These are phyloP conservation scores for Blastobotrys chiropterorum DNA, from an alignment of 805 yeast genomes.

Conservation along the genomic window DNA sequence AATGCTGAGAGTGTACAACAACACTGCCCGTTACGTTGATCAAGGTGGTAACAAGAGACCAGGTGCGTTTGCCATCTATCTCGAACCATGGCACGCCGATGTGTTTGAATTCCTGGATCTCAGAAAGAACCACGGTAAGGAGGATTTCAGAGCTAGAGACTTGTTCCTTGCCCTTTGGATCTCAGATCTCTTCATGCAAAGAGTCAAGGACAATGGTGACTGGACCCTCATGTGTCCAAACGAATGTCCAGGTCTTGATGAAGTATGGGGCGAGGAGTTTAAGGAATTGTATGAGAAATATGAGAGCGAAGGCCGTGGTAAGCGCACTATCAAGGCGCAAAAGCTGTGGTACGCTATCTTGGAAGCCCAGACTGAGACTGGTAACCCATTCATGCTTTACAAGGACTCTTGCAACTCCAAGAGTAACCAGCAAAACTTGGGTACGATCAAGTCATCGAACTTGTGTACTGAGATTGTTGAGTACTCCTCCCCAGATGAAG, in stretches of 20 bases:
- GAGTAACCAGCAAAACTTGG: constrained; percentile 87
- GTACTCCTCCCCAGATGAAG: constrained; percentile 85
- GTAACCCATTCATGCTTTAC: constrained; percentile 90
- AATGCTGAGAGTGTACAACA: constrained; percentile 92
- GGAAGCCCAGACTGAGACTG: constrained; percentile 93
- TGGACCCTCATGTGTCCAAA: constrained; percentile 92
- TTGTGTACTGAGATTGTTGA: constrained; percentile 93
- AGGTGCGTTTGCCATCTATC: constrained; percentile 89
- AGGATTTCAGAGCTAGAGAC: constrained; percentile 89
- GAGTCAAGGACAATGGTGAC: constrained; percentile 68
- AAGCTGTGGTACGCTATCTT: constrained; percentile 84
- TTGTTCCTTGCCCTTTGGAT: constrained; percentile 92
- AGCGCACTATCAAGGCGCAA: constrained; percentile 71
- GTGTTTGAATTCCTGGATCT: constrained; percentile 79
- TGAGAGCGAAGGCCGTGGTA: constrained; percentile 62
- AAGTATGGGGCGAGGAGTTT: constrained; percentile 80
- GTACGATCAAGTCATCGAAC: constrained; percentile 88
- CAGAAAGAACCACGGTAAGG: constrained; percentile 91
- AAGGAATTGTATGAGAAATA: constrained; percentile 63
- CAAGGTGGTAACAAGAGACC: constrained; percentile 99
- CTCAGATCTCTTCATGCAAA: constrained; percentile 88
- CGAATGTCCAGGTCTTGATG: constrained; percentile 80
- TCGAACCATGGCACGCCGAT: constrained; percentile 98
- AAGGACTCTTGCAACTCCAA: constrained; percentile 87
- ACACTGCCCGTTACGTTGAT: constrained; percentile 94